These are phyloP conservation scores for Byssothecium circinans DNA, from an alignment of 2,329 filamentous ascomycete species.

Conservation along the genomic window DNA sequence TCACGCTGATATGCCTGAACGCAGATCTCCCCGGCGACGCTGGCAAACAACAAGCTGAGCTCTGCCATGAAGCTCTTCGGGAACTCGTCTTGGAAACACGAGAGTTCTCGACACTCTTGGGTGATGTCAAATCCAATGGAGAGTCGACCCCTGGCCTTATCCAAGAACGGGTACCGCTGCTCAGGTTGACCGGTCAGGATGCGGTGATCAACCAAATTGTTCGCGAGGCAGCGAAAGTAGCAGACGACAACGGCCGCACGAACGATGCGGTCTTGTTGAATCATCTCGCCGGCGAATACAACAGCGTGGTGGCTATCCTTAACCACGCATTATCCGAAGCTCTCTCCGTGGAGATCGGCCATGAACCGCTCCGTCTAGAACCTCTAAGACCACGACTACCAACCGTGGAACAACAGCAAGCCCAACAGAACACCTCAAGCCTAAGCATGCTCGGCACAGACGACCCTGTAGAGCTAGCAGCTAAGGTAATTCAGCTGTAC, in stretches of 20 bases:
- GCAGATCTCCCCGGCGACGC: constrained; percentile 74
- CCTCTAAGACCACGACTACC: constrained; percentile 72
- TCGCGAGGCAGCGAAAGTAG: constrained; percentile 84
- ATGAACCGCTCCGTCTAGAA: constrained; percentile 75
- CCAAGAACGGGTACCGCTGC: constrained; percentile 79
- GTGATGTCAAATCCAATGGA: constrained; percentile 86
- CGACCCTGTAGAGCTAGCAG: constrained; percentile 64
- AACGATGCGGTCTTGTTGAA: constrained; percentile 94
- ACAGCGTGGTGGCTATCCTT: constrained; percentile 87
- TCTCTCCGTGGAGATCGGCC: constrained; percentile 81
- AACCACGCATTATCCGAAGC: constrained; percentile 89
- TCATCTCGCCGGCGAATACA: constrained; percentile 92
- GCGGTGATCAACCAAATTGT: constrained; percentile 93
- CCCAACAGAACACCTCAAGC: constrained; percentile 42
- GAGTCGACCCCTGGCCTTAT: constrained; percentile 83
- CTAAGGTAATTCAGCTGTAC: constrained; percentile 66
- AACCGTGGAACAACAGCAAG: constrained; percentile 32
- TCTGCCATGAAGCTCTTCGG: constrained; percentile 90
- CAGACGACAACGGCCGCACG: constrained; percentile 89
- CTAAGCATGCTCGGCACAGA: constrained; percentile 69
- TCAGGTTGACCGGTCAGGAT: constrained; percentile 75
- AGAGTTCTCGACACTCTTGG: constrained; percentile 91
- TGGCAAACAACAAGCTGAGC: constrained; percentile 73
- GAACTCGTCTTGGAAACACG: constrained; percentile 96
- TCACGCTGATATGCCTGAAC: constrained; percentile 89